Evolutionary conservation across 2,329 filamentous ascomycete genomes (phyloP), one percentile per base, ranked within the genome.

Genomic region (Rhynchosporium agropyri): DNA sequence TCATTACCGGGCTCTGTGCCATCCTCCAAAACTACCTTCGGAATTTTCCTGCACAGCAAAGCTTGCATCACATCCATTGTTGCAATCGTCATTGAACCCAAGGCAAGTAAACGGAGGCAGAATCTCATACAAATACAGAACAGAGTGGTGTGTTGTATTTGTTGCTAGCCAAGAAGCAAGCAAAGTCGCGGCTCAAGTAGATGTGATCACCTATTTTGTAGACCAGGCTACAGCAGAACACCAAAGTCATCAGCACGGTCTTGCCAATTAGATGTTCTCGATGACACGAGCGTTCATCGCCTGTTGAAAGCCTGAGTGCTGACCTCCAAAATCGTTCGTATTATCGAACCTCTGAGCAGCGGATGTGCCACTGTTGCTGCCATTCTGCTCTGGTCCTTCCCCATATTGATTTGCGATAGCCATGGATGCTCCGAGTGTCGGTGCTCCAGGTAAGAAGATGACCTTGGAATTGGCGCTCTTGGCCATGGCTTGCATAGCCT

Each of bases 401-500:
- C 83, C 84, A 51, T 80, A 77, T 4, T 81, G 81, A 45, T 78
- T 72, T 2, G 79, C 77, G 59, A 86, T 74, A 64, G 83, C 78
- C 61, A 77, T 75, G 68, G 81, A 80, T 73, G 88, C 84, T 86
- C 78, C 90, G 84, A 76, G 84, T 84, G 46, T 65, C 29, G 70
- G 68, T 6, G 81, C 77, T 8, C 82, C 86, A 1, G 89, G 90
- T 69, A 95, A 75, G 83, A 95, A 94, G 71, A 94, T 93, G 72
- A 95, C 89, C 79, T 96, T 96, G 77, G 83, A 85, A 78, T 92
- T 96, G 54, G 92, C 91, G 0, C 86, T 86, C 84, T 97, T 98
- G 72, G 95, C 95, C 94, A 99, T 99, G 48, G 91, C 86, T 77
- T 98, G 95, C 94, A 98, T 98, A 3, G 95, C 93, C 80, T 99